Percentiles rank a stretch among this genome's conserved stretches.
phyloP scores from a whole-genome alignment of 108 stramenopile species.

The Nitzschia putrida region DNA sequence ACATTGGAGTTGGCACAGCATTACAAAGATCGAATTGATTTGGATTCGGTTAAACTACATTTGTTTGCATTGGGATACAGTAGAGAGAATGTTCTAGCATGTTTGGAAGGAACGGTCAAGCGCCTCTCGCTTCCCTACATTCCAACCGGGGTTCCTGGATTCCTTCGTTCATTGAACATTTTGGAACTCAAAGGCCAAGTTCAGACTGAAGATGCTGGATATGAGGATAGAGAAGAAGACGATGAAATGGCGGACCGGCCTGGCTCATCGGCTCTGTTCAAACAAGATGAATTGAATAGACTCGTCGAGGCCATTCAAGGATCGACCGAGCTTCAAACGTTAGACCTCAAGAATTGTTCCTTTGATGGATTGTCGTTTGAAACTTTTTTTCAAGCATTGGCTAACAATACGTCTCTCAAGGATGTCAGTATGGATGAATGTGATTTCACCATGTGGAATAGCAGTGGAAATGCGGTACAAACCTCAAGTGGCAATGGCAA shows the following conservation, averaged over 20 bases:
- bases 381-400: constrained; percentile 1
- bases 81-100: background rate
- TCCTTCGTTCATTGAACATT: constrained; percentile 1
- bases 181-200: background rate
- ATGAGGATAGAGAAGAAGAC: background rate
- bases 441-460: background rate
- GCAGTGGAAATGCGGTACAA: background rate
- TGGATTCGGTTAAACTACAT: background rate
- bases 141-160: background rate
- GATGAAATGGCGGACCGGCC: no score
- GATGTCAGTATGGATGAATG: constrained; percentile 11
- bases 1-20: background rate
- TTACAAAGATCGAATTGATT: background rate
- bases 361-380: background rate
- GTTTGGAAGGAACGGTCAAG: background rate
- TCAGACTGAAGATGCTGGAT: background rate
- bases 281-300: background rate
- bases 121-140: background rate
- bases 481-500: background rate
- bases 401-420: background rate
- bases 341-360: background rate
- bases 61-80: background rate
- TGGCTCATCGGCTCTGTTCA: background rate
- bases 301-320: background rate
- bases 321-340: background rate